Conservation (phyloP, 2,329 filamentous ascomycete genomes). For the Mycosphaerelloides madeirae region DNA sequence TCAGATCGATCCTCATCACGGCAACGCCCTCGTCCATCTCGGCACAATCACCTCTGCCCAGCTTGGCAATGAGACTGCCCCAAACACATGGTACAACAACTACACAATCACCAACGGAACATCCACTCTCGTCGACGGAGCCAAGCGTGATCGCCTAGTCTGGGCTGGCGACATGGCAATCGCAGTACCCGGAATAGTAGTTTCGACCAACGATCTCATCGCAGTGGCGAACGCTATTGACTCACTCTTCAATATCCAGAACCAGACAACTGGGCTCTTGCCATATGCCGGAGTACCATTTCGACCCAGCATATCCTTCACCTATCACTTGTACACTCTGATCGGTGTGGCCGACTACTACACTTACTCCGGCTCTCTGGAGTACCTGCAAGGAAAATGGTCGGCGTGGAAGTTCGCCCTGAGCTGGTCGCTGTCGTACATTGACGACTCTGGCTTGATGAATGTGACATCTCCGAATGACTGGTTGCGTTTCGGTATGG, state of each 20-base stretch:
- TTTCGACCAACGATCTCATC: constrained; percentile 42
- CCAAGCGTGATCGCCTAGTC: constrained; percentile 56
- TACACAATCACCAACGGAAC: constrained; percentile 38
- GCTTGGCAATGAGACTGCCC: constrained; percentile 24
- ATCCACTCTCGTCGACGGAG: constrained; percentile 47
- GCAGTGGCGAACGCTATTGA: constrained; percentile 31
- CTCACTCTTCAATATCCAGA: constrained; percentile 27
- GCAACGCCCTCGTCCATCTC: constrained; percentile 36
- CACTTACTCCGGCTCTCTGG: constrained; percentile 33
- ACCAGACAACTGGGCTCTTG: constrained; percentile 26
- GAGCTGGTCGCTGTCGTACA: constrained; percentile 39
- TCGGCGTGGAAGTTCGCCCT: constrained; percentile 41
- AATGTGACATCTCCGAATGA: constrained; percentile 44
- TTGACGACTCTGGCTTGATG: constrained; percentile 43
- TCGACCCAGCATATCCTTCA: constrained; percentile 41
- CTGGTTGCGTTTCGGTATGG: constrained; percentile 50
- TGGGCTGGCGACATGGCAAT: constrained; percentile 60
- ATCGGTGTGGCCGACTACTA: constrained; percentile 45
- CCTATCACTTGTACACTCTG: constrained; percentile 52
- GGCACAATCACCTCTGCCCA: constrained; percentile 29
- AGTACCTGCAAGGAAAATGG: constrained; percentile 42
- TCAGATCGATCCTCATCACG: constrained; percentile 32
- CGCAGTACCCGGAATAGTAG: constrained; percentile 46
- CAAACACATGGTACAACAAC: constrained; percentile 39
- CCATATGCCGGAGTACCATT: constrained; percentile 29